Percentiles rank a stretch among this genome's conserved stretches.
phyloP scores from a whole-genome alignment of 495 filamentous ascomycete species.

The Podospora pseudocomata region DNA sequence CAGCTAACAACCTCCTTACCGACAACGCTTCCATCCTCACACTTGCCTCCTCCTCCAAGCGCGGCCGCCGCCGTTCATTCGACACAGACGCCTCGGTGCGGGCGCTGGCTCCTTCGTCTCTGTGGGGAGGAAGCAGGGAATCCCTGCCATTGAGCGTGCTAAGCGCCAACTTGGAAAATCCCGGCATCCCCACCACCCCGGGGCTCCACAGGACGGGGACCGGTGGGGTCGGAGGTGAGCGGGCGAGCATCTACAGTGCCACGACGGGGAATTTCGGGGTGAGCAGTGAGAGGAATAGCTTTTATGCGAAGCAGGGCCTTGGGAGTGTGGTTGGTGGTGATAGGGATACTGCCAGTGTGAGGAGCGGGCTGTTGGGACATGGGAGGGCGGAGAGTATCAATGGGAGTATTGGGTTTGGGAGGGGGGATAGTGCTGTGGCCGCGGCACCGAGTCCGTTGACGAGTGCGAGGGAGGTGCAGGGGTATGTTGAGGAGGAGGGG shows the following conservation, averaged over 20 bases:
- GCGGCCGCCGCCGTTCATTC: conserved; percentile 79
- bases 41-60: conserved; percentile 91
- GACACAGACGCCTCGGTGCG: conserved; percentile 96
- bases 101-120: conserved; percentile 82
- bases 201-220: conserved; percentile 48
- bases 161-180: conserved; percentile 63
- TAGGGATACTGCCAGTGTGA: conserved; percentile 67
- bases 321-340: conserved; percentile 61
- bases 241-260: conserved; percentile 81
- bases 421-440: conserved; percentile 3
- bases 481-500: conserved; percentile 20
- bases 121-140: conserved; percentile 87
- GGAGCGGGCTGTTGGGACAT: conserved; percentile 74
- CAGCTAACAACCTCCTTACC: conserved; percentile 85
- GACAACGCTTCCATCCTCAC: conserved; percentile 96
- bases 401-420: conserved; percentile 59
- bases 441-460: conserved; percentile 57
- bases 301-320: conserved; percentile 67
- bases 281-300: conserved; percentile 72
- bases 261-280: conserved; percentile 55
- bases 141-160: conserved; percentile 85
- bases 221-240: conserved; percentile 71
- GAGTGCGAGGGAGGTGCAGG: conserved; percentile 45
- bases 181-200: conserved; percentile 34
- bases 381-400: conserved; percentile 75